phyloP scores from a whole-genome alignment of 108 stramenopile species.

The Conticribra weissflogii region DNA sequence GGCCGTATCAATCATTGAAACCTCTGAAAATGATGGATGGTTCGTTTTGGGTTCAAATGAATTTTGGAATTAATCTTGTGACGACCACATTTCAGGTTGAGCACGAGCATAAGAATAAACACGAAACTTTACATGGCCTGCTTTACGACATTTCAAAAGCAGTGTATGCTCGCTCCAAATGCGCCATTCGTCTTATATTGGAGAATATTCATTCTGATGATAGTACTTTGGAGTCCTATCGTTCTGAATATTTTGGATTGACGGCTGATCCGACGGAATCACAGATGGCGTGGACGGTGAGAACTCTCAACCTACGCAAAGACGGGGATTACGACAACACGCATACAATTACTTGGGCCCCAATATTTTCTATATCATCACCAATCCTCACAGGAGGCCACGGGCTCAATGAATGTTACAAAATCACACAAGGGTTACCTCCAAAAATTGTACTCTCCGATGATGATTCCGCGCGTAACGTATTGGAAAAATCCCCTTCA shows the following conservation, averaged over 20 bases:
- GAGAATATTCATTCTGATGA: constrained; percentile 14
- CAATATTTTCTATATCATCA: constrained; percentile 44
- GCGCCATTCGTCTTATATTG: constrained; percentile 16
- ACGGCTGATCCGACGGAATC: background rate
- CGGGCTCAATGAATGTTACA: constrained; percentile 56
- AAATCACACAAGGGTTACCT: constrained; percentile 45
- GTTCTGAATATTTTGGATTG: background rate
- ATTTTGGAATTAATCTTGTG: constrained; percentile 28
- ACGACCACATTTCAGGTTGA: no score
- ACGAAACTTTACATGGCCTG: background rate
- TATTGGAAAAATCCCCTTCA: background rate
- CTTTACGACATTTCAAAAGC: constrained; percentile 31
- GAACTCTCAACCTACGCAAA: background rate
- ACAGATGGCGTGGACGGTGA: constrained; percentile 21
- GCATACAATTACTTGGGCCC: background rate
- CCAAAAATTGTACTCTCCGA: constrained; percentile 15
- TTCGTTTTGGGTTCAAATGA: constrained; percentile 46
- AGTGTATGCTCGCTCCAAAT: constrained; percentile 34
- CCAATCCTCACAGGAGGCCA: constrained; percentile 53
- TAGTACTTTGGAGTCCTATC: constrained; percentile 9
- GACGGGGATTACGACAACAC: background rate
- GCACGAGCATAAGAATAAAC: no score
- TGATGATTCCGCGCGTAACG: background rate
- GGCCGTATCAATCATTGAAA: constrained; percentile 22
- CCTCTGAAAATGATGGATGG: constrained; percentile 43